Base-by-base conservation (phyloP, 2,329 filamentous ascomycete species). In the Pestalotiopsis fici region DNA sequence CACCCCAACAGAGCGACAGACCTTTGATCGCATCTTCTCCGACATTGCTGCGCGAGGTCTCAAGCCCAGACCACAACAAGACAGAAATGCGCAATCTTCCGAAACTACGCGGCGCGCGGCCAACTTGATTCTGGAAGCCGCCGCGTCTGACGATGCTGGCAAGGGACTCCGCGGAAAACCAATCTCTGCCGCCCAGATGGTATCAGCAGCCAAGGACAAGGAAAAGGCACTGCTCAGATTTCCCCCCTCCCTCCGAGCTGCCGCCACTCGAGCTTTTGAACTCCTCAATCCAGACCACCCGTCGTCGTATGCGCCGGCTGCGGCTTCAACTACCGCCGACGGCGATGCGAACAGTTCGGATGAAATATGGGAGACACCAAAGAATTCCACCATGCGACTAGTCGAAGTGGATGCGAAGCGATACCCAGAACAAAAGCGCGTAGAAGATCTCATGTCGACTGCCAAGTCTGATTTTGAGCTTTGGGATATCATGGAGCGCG, bases 401-500 rank as follows among this genome's bases (percentile, higher is more conserved):
- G 27, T 80, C 3, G 80, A 84, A 66, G 75, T 82, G 25, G 81
- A 84, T 60, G 73, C 75, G 2, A 74, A 79, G 31, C 79, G 85
- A 11, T 74, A 78, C 11, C 71, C 79, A 6, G 88, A 91, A 74
- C 82, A 84, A 59, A 71, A 74, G 28, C 81, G 87, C 11, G 83
- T 93, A 9, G 85, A 87, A 69, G 69, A 71, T 5, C 73, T 87
- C 50, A 86, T 95, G 80, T 78, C 81, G 12, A 75, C 73, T 2
- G 89, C 89, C 21, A 71, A 80, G 67, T 87, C 87, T 0, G 92
- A 95, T 71, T 79, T 84, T 23, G 87, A 88, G 63, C 81, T 94
- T 11, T 94, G 92, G 91, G 77, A 87, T 6, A 78, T 91, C 3
- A 82, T 95, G 75, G 88, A 93, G 69, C 76, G 81, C 4, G 86